phyloP scores from a whole-genome alignment of 1,284 basidiomycete species.

The Wolfiporia cocos region DNA sequence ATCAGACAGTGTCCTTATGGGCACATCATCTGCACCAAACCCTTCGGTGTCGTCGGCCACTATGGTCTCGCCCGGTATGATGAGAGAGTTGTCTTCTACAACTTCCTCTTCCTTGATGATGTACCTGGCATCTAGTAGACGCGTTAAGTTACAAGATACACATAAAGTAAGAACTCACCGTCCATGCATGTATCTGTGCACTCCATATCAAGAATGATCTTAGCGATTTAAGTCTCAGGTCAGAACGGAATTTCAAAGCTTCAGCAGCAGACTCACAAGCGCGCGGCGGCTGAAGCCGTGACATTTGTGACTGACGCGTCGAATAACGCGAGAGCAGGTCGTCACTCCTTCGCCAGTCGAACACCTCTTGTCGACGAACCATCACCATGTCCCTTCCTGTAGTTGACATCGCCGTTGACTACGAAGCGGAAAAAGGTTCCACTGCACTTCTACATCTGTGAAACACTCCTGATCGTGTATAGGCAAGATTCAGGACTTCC shows the following conservation, averaged over 20 bases:
- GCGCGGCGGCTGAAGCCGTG: conserved; percentile 8
- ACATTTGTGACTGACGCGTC: conserved; percentile 13
- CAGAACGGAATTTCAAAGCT: too few species aligned
- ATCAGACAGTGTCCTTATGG: conserved; percentile 43
- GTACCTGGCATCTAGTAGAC: conserved; percentile 3
- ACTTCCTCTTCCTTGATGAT: conserved; percentile 21
- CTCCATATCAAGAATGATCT: too few species aligned
- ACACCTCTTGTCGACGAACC: too few species aligned
- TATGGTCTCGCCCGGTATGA: conserved; percentile 34
- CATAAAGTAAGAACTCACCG: too few species aligned
- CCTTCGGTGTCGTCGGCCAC: conserved; percentile 17
- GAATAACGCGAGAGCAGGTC: conserved; percentile 10
- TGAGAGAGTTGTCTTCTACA: conserved; percentile 29
- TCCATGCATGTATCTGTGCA: too few species aligned
- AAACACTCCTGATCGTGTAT: conserved; percentile 9
- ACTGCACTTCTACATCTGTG: conserved; percentile 2
- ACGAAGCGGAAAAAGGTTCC: conserved; percentile 39
- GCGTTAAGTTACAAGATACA: background rate
- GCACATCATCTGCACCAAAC: conserved; percentile 30
- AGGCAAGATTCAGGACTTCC: conserved; percentile 68
- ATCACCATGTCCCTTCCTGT: conserved; percentile 46
- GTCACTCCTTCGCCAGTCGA: conserved; percentile 6
- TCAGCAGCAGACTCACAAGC: too few species aligned
- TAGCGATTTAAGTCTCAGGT: too few species aligned
- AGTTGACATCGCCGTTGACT: conserved; percentile 42